These are phyloP conservation scores for Umbellularia californica DNA, from an alignment of 164 flowering plant genomes.

Conservation along the genomic window DNA sequence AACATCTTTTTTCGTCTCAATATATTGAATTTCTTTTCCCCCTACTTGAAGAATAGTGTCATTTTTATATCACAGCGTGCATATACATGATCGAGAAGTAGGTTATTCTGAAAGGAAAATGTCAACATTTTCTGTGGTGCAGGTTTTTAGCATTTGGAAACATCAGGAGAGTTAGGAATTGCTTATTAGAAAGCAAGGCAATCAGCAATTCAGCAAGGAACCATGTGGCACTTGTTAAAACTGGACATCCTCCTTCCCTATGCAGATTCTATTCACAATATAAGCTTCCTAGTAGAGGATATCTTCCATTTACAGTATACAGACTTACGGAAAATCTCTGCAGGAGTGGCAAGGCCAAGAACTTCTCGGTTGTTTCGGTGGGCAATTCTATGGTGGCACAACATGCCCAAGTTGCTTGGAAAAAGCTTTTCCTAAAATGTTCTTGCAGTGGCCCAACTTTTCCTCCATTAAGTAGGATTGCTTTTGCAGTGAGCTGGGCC, in stretches of 20 bases:
- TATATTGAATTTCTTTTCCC: too few relatives aligned
- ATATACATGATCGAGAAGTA: too few relatives aligned
- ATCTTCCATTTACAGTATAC: constrained; percentile 14
- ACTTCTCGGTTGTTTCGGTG: constrained; percentile 26
- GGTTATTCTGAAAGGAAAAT: not conserved
- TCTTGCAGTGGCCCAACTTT: constrained; percentile 21
- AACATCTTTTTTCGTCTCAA: too few relatives aligned
- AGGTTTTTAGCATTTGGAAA: constrained; percentile 38
- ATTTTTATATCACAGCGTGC: too few relatives aligned
- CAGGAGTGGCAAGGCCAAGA: constrained; percentile 19
- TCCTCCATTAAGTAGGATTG: constrained; percentile 40
- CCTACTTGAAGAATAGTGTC: too few relatives aligned
- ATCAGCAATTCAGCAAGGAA: constrained; percentile 22
- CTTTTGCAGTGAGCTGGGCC: constrained; percentile 67
- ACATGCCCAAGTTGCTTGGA: constrained; percentile 62
- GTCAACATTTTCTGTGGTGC: constrained; percentile 19
- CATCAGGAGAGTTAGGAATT: constrained; percentile 30
- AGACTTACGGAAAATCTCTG: constrained; percentile 8
- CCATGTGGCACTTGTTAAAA: constrained; percentile 21
- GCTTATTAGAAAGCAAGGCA: constrained; percentile 14
- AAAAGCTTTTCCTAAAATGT: constrained; percentile 30
- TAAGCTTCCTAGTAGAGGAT: constrained; percentile 21
- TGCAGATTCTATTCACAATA: constrained; percentile 24
- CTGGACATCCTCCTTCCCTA: constrained; percentile 23
- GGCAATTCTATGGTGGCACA: constrained; percentile 20